These are phyloP conservation scores for Cicer bijugum DNA, from an alignment of 306 rosid genomes.

Conservation along the genomic window DNA sequence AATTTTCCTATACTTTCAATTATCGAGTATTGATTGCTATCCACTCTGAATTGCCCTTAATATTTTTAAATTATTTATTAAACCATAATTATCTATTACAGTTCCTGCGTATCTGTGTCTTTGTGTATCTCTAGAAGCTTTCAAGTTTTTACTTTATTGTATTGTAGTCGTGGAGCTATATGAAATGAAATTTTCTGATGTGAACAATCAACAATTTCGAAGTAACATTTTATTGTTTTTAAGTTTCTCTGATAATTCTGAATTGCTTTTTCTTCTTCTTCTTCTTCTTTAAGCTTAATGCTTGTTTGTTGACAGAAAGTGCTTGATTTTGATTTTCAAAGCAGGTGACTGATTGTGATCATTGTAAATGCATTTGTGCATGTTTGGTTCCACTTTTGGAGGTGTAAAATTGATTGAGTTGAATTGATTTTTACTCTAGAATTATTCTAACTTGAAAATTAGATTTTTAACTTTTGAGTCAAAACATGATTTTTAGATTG, in stretches of 20 bases:
- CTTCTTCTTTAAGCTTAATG: neutral
- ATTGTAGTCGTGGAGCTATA: neutral
- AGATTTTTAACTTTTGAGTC: too few relatives aligned
- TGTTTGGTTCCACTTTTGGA: too few relatives aligned
- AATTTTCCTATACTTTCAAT: neutral
- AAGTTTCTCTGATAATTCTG: neutral
- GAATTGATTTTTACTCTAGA: too few relatives aligned
- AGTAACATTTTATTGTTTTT: neutral
- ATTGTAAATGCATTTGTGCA: neutral
- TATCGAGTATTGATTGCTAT: neutral
- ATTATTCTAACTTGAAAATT: too few relatives aligned
- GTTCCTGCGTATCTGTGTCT: neutral
- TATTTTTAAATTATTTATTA: conserved; percentile 5
- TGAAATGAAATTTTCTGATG: neutral
- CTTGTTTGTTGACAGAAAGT: neutral
- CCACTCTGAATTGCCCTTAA: neutral
- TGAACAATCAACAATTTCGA: neutral
- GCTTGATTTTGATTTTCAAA: conserved; percentile 2
- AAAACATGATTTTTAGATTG: too few relatives aligned
- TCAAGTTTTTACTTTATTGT: neutral
- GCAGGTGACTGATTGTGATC: neutral
- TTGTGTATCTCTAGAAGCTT: conserved; percentile 31
- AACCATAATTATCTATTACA: neutral
- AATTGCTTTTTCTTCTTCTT: neutral
- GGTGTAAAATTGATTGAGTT: too few relatives aligned